Evolutionary conservation across 345 rosid genomes (phyloP), one percentile per base, ranked within the genome.

Genomic region (Firmiana major): DNA sequence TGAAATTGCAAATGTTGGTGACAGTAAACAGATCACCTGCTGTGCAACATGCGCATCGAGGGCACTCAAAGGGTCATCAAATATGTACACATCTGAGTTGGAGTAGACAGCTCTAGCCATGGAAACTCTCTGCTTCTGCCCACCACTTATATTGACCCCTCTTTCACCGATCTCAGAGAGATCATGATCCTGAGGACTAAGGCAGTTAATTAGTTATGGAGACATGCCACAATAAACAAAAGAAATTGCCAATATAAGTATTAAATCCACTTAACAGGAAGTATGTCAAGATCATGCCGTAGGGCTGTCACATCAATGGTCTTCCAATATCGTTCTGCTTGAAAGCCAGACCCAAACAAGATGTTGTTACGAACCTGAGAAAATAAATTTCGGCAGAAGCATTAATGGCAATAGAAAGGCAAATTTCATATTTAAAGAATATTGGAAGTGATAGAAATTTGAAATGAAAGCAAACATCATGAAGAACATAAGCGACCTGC

Each of bases 21-120:
- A 74, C 31, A 60, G 42, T 43, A 40, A 24, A 46, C 26, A 31
- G 12, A 45, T 22, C 88, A 93, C 99, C 97, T 93, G 94, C 67
- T 87, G 92, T 62, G 92, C 94, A 76, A 96, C 97, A 76, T 96
- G 94, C 73, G 97, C 97, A 84, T 96, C 99, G 8, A 96, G 86
- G 75, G 99, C 97, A 88, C 98, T 96, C 78, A 96, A 87, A 73
- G 99, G 99, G 73, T 96, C 99, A 86, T 96, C 99, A 76, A 96
- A 93, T 83, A 96, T 88, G 78, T 91, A 96, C 5, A 96, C 90
- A 75, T 96, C 99, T 10, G 98, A 88, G 79, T 91, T 84, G 64
- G 99, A 88, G 86, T 96, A 96, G 73, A 96, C 89, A 79, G 99
- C 99, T 79, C 99, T 89, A 53, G 99, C 99, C 97, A 96, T 90